Conservation (phyloP, 768 basidiomycete species). For the Phylloporus scabripes region DNA sequence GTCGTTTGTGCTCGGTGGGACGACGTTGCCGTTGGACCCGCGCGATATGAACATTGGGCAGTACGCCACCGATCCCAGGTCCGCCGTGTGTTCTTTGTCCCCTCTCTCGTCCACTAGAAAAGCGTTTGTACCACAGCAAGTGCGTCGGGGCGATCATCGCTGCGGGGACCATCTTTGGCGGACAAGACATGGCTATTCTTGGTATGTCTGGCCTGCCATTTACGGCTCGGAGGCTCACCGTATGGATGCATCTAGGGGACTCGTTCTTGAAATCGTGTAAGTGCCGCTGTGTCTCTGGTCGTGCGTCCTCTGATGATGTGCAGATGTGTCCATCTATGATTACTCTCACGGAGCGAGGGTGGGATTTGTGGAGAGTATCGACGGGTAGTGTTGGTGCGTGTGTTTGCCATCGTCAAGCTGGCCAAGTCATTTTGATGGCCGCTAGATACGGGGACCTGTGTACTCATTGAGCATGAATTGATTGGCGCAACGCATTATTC, state of each 20-base stretch:
- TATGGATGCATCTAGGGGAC: constrained; percentile 35
- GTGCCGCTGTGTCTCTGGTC: constrained; percentile 9
- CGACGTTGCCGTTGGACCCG: constrained; percentile 37
- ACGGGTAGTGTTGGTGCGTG: constrained; percentile 14
- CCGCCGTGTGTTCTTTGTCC: background rate
- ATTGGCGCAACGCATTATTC: background rate
- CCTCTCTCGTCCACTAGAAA: background rate
- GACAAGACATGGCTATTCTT: constrained; percentile 8
- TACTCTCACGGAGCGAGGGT: constrained; percentile 49
- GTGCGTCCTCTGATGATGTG: background rate
- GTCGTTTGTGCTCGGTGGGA: constrained; percentile 42
- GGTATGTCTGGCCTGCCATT: constrained; percentile 8
- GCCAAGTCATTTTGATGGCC: background rate
- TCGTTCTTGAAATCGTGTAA: constrained; percentile 64
- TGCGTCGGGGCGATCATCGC: constrained; percentile 55
- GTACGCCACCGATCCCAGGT: constrained; percentile 29
- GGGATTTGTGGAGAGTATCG: constrained; percentile 54
- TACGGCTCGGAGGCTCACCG: background rate
- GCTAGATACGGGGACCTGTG: background rate
- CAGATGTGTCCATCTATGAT: constrained; percentile 61
- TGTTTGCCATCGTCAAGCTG: background rate
- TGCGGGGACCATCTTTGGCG: constrained; percentile 13
- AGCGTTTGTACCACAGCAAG: constrained; percentile 10
- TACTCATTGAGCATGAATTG: background rate
- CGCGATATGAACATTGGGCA: constrained; percentile 54